A percentile compares a stretch with the other conserved stretches of the same genome.
Conservation (phyloP, 2,329 filamentous ascomycete genomes). For the Fusarium kyushuense region DNA sequence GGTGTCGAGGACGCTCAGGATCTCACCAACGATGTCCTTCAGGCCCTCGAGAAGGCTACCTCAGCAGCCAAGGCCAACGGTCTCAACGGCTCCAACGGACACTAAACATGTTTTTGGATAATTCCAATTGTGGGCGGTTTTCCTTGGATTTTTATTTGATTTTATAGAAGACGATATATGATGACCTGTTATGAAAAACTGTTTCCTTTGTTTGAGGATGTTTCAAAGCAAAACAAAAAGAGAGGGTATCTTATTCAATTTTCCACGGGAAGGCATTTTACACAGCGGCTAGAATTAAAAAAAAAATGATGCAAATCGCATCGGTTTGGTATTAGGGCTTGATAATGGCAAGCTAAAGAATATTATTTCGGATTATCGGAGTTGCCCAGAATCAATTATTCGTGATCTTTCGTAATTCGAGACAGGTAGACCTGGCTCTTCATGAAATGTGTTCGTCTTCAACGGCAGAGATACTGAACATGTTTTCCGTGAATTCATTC, state of each 20-base stretch:
- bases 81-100: conserved; percentile 46
- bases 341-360: conserved; percentile 39
- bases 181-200: conserved; percentile 40
- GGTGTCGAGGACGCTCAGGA: conserved; percentile 93
- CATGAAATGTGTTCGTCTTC: conserved; percentile 31
- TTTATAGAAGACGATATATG: conserved; percentile 33
- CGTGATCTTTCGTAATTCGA: conserved; percentile 9
- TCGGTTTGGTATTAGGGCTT: conserved; percentile 39
- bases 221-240: conserved; percentile 33
- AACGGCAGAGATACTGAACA: conserved; percentile 35
- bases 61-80: conserved; percentile 50
- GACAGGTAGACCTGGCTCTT: background rate
- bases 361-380: conserved; percentile 26
- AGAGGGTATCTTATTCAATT: conserved; percentile 18
- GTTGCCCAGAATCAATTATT: conserved; percentile 8
- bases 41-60: conserved; percentile 83
- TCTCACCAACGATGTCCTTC: conserved; percentile 82
- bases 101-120: conserved; percentile 27
- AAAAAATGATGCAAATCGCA: conserved; percentile 30
- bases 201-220: conserved; percentile 25
- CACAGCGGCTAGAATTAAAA: conserved; percentile 35
- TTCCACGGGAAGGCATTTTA: conserved; percentile 32
- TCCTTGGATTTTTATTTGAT: conserved; percentile 11
- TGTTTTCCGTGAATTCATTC: conserved; percentile 51
- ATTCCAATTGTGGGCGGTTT: conserved; percentile 6